These are phyloP conservation scores for Hypomontagnella monticulosa DNA, from an alignment of 495 filamentous ascomycete species.

Conservation along the genomic window DNA sequence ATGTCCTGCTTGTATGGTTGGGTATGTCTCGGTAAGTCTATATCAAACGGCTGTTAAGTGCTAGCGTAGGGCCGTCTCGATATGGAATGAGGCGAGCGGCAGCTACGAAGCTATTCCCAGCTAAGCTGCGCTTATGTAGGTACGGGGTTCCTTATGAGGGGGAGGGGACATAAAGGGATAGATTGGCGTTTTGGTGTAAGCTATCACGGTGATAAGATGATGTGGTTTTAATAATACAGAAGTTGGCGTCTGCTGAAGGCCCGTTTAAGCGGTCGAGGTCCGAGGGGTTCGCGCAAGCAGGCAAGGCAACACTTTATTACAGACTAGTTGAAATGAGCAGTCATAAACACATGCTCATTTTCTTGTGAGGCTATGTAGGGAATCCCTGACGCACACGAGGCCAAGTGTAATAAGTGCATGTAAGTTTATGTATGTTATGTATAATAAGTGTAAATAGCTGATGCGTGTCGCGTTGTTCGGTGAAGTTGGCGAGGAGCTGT, in stretches of 20 bases:
- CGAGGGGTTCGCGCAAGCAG: conserved; percentile 11
- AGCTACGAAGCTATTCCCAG: conserved; percentile 38
- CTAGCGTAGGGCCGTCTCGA: neutral
- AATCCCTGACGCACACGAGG: conserved; percentile 12
- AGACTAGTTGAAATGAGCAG: conserved; percentile 16
- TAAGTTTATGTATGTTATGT: neutral
- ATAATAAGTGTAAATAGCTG: conserved; percentile 3
- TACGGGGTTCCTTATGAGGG: conserved; percentile 28
- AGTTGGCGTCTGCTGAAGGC: conserved; percentile 3
- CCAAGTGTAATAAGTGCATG: conserved; percentile 9
- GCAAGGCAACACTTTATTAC: conserved; percentile 23
- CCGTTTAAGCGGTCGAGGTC: conserved; percentile 28
- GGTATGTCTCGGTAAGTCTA: conserved; percentile 17
- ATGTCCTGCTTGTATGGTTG: conserved; percentile 11
- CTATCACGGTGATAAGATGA: conserved; percentile 17
- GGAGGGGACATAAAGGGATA: conserved; percentile 13
- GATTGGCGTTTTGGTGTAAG: conserved; percentile 21
- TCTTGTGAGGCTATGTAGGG: conserved; percentile 3
- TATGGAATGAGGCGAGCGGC: conserved; percentile 31
- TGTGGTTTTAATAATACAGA: conserved; percentile 32
- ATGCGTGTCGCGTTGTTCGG: conserved; percentile 2
- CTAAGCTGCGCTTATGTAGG: conserved; percentile 27
- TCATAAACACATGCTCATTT: conserved; percentile 7
- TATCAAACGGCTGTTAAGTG: conserved; percentile 25
- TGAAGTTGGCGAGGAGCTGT: neutral